A percentile compares a stretch with the other conserved stretches of the same genome.
Conservation (phyloP, 2,329 filamentous ascomycete genomes). For the Tolypocladium ovalisporum region DNA sequence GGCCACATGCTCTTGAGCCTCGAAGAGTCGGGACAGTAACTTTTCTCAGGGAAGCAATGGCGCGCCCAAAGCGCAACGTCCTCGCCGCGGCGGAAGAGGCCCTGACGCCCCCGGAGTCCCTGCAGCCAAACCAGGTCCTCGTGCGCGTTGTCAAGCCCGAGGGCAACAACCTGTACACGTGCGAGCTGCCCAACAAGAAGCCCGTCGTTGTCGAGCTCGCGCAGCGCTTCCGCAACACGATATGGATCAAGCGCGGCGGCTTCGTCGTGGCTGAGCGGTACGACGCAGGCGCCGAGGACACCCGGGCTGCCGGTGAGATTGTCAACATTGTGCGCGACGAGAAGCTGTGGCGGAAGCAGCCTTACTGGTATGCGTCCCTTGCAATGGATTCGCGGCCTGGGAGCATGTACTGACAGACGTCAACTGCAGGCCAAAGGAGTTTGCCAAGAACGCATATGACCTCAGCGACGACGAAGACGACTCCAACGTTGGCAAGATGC, state of each 20-base stretch:
- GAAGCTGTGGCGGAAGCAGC: slow-evolving; percentile 79
- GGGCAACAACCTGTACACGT: slow-evolving; percentile 82
- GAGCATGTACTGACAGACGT: slow-evolving; percentile 9
- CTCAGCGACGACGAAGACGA: slow-evolving; percentile 65
- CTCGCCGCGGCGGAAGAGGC: slow-evolving; percentile 68
- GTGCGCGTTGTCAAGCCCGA: slow-evolving; percentile 72
- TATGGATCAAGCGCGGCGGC: slow-evolving; percentile 85
- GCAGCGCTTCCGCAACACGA: slow-evolving; percentile 75
- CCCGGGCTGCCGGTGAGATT: slow-evolving; percentile 79
- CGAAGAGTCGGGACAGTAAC: background rate
- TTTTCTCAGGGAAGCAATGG: slow-evolving; percentile 15
- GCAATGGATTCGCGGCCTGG: background rate
- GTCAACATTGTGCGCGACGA: slow-evolving; percentile 88
- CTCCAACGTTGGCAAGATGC: slow-evolving; percentile 75
- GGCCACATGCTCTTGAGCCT: background rate
- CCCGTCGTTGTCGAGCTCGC: slow-evolving; percentile 70
- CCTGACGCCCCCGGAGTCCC: slow-evolving; percentile 46
- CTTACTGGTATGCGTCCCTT: slow-evolving; percentile 58
- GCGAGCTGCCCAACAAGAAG: slow-evolving; percentile 57
- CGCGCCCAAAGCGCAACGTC: slow-evolving; percentile 54
- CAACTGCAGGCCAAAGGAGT: slow-evolving; percentile 61
- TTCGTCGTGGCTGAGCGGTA: slow-evolving; percentile 73
- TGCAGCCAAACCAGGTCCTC: slow-evolving; percentile 53
- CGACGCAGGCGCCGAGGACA: slow-evolving; percentile 53
- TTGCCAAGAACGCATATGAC: slow-evolving; percentile 52